Evolutionary conservation across 441 rosid species (phyloP).

Genomic region (Erysimum cheiri): DNA sequence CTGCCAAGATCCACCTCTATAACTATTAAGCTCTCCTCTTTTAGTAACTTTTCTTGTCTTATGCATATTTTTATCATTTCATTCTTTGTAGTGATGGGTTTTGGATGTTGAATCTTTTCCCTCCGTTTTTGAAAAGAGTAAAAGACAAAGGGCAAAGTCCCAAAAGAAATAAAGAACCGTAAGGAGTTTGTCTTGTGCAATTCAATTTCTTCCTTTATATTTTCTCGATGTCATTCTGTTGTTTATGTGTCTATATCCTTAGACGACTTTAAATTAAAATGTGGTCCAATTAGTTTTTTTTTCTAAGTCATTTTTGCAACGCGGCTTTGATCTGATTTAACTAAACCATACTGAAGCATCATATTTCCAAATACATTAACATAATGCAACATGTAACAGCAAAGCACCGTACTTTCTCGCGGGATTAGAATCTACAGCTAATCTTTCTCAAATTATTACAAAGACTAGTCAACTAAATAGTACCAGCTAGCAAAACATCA

Average conservation of each 20-base stretch:
- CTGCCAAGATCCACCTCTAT: neutral
- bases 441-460: neutral
- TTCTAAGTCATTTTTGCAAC: neutral
- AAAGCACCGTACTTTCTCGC: slow-evolving; percentile 33
- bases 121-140: neutral
- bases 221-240: neutral
- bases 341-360: slow-evolving; percentile 10
- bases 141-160: neutral
- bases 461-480: slow-evolving; percentile 17
- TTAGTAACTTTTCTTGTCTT: neutral
- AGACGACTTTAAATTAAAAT: neutral
- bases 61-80: neutral
- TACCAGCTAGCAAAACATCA: slow-evolving; percentile 17
- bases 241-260: neutral
- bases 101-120: neutral
- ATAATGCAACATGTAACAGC: slow-evolving; percentile 31
- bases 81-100: neutral
- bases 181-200: slow-evolving; percentile 5
- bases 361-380: neutral
- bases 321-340: neutral
- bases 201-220: neutral
- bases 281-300: neutral
- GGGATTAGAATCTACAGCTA: slow-evolving; percentile 34
- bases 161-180: neutral
- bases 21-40: slow-evolving; percentile 1